Conservation (phyloP, 2,329 filamentous ascomycete genomes). For the Apiospora phragmitis region DNA sequence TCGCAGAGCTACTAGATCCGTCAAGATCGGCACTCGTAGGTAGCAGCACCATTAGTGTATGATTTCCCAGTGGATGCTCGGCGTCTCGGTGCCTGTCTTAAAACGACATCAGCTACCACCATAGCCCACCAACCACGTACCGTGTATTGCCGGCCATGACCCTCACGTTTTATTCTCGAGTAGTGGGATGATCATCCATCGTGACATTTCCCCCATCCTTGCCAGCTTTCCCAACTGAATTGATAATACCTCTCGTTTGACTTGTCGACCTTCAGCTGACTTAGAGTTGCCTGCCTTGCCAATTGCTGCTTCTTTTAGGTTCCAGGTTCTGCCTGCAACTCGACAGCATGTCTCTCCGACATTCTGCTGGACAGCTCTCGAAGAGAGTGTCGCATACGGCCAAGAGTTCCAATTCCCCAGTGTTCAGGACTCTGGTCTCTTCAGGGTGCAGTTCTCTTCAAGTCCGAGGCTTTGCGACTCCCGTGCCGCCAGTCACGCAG, state of each 20-base stretch:
- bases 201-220: neutral
- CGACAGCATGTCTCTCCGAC: slow-evolving; percentile 40
- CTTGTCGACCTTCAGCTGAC: neutral
- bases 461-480: slow-evolving; percentile 57
- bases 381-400: slow-evolving; percentile 28
- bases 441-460: slow-evolving; percentile 31
- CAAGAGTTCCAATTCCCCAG: slow-evolving; percentile 26
- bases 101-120: neutral
- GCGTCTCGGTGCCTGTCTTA: neutral
- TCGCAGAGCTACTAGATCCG: neutral
- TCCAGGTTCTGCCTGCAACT: neutral
- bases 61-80: slow-evolving; percentile 4
- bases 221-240: neutral
- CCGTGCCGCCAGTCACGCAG: slow-evolving; percentile 77
- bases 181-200: neutral
- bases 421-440: slow-evolving; percentile 19
- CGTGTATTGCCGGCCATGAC: slow-evolving; percentile 1
- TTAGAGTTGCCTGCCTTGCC: neutral
- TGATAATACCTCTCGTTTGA: neutral
- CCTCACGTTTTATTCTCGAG: neutral
- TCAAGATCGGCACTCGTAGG: neutral
- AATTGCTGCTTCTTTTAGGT: neutral
- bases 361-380: slow-evolving; percentile 39
- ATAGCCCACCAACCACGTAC: neutral
- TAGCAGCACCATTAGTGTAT: neutral